Base-by-base conservation (phyloP, 2,329 filamentous ascomycete species). In the Fusarium sororula region DNA sequence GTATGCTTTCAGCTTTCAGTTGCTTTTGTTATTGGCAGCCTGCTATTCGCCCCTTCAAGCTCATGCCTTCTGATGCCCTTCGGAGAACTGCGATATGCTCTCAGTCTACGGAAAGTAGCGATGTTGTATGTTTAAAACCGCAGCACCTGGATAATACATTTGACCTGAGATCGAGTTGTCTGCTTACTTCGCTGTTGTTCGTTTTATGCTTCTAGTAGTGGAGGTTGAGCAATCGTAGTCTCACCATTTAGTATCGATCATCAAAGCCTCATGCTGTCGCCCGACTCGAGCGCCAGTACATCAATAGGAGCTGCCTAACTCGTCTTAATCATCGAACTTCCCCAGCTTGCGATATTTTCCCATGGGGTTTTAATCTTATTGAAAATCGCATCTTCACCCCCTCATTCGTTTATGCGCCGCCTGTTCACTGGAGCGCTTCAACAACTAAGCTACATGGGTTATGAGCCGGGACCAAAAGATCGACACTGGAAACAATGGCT, bases 361-460 rank as follows among this genome's bases (percentile, higher is more conserved):
- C 32, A n/a, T n/a, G 14, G 18, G 20, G 28, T 47, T 32, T 37
- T 41, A 45, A 11, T 48, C 53, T 57, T 66, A 57, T 44, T 17
- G 15, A 22, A 59, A 35, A 35, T 41, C 12, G 22, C 32, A 35
- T 48, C 47, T 57, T 39, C 42, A 39, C 55, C 71, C 71, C 70
- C 66, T 74, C 66, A 63, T 63, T 17, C 17, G 41, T 22, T 74
- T 74, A 74, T 64, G 71, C 71, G 71, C 71, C 41, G 28, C 35
- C 45, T 44, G 58, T 47, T 68, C 26, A 74, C 63, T 74, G 71
- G 71, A 74, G 71, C 71, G 63, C 71, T 72, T 74, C 66, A 44
- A 47, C 24, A 37, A 20, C 20, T 39, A 32, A 51, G 28, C n/a
- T n/a, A 35, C 71, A 74, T 55, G 71, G 71, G 70, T 20, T n/a